A percentile compares a stretch with the other conserved stretches of the same genome.
These are phyloP conservation scores for Penicillium lagena DNA, from an alignment of 495 filamentous ascomycete genomes.

Conservation along the genomic window DNA sequence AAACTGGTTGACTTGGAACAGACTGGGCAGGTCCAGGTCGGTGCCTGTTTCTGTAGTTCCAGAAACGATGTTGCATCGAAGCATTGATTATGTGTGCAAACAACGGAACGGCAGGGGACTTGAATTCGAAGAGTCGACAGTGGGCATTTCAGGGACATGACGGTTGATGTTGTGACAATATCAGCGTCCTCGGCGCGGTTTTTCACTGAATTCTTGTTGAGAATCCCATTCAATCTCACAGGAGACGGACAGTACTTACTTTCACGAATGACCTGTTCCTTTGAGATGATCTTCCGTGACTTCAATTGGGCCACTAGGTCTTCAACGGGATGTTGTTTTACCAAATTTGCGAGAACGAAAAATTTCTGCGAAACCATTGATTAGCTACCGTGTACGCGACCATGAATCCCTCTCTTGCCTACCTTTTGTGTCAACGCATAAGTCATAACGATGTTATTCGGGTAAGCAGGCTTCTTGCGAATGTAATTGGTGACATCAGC, in stretches of 20 bases:
- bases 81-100: conserved; percentile 87
- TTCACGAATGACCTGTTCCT: conserved; percentile 73
- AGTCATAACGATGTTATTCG: conserved; percentile 75
- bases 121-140: conserved; percentile 77
- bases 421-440: conserved; percentile 90
- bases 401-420: conserved; percentile 8
- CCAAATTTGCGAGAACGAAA: conserved; percentile 66
- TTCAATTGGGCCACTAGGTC: conserved; percentile 65
- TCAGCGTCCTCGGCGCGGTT: conserved; percentile 80
- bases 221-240: neutral
- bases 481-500: conserved; percentile 80
- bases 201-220: conserved; percentile 50
- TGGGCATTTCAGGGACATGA: conserved; percentile 89
- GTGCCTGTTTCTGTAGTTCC: conserved; percentile 89
- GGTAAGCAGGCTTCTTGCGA: conserved; percentile 60
- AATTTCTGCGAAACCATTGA: conserved; percentile 54
- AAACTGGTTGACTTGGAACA: conserved; percentile 81
- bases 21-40: conserved; percentile 89
- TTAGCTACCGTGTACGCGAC: neutral
- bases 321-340: conserved; percentile 63
- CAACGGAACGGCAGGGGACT: conserved; percentile 68
- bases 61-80: conserved; percentile 94
- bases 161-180: conserved; percentile 76
- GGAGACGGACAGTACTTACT: conserved; percentile 49
- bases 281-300: conserved; percentile 63